Evolutionary conservation across 2,329 filamentous ascomycete genomes (phyloP).

Genomic region (Xylogone sp.): DNA sequence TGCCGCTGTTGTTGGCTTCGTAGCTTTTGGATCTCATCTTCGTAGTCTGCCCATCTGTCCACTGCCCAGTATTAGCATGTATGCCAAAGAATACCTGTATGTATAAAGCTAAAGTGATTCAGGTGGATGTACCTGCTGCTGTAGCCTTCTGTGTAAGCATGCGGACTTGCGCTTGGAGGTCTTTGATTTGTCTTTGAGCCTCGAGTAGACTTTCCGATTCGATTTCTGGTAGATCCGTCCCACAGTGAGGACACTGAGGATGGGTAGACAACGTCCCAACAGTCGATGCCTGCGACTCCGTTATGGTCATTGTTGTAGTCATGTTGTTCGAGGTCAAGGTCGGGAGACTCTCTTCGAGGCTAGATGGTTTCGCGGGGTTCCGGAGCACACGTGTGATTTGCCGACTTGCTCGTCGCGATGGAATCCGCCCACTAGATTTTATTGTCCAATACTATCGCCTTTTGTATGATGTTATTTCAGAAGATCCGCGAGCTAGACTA

Average conservation of each 20-base stretch:
- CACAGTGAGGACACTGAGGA: constrained; percentile 30
- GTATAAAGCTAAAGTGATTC: neutral
- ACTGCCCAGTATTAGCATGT: constrained; percentile 33
- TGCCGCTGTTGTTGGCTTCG: constrained; percentile 34
- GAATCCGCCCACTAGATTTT: no score
- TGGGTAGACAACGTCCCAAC: constrained; percentile 12
- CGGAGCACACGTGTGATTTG: neutral
- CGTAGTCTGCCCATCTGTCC: constrained; percentile 72
- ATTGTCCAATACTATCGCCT: no score
- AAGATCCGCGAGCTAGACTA: no score
- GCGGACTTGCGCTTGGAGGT: constrained; percentile 68
- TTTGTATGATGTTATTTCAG: no score
- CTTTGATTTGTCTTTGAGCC: constrained; percentile 58
- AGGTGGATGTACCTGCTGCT: constrained; percentile 45
- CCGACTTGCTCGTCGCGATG: no score
- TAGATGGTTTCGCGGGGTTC: neutral
- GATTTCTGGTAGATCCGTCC: constrained; percentile 18
- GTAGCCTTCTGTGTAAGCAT: constrained; percentile 68
- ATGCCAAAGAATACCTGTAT: constrained; percentile 3
- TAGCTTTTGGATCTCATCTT: constrained; percentile 67
- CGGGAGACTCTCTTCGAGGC: neutral
- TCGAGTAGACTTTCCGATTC: constrained; percentile 18
- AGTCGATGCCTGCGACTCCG: constrained; percentile 17
- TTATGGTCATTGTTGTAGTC: constrained; percentile 28
- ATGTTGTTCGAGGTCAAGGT: constrained; percentile 11